A percentile compares a stretch with the other conserved stretches of the same genome.
Conservation (phyloP, 805 yeast genomes). For the Kluyveromyces lactis region DNA sequence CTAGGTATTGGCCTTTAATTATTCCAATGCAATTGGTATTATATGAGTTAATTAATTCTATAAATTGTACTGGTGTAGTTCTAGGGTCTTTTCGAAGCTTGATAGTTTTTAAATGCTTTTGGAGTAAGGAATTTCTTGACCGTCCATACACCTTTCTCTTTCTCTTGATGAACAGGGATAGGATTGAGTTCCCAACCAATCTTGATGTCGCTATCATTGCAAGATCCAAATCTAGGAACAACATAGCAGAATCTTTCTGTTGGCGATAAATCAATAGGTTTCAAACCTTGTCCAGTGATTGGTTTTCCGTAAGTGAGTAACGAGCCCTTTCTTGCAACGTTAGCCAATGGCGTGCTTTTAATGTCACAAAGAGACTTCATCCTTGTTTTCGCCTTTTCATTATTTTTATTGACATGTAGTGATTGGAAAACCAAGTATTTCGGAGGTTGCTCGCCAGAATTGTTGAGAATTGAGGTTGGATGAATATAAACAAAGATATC, state of each 20-base stretch:
- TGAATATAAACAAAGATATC: conserved; percentile 66
- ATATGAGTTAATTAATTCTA: too few relatives aligned
- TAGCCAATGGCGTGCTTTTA: conserved; percentile 64
- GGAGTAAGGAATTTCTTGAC: conserved; percentile 28
- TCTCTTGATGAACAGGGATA: conserved; percentile 64
- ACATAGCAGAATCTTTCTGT: conserved; percentile 81
- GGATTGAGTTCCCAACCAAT: conserved; percentile 90
- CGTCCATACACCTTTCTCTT: conserved; percentile 60
- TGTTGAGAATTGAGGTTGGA: conserved; percentile 59
- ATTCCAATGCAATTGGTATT: too few relatives aligned
- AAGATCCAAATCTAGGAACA: conserved; percentile 82
- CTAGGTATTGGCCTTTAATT: too few relatives aligned
- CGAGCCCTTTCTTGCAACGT: conserved; percentile 65
- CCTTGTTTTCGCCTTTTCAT: conserved; percentile 43
- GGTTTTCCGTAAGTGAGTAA: conserved; percentile 84
- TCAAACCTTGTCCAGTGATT: conserved; percentile 72
- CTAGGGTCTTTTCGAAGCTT: not conserved
- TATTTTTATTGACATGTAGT: conserved; percentile 47
- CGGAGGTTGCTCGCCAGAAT: conserved; percentile 64
- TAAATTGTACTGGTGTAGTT: too few relatives aligned
- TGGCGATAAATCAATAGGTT: conserved; percentile 58
- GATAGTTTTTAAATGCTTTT: conserved; percentile 16
- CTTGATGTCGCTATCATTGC: conserved; percentile 65
- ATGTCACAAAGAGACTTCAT: conserved; percentile 74
- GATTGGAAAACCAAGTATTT: conserved; percentile 67